phyloP scores from a whole-genome alignment of 768 basidiomycete species.

The Kwoniella newhampshirensis region DNA sequence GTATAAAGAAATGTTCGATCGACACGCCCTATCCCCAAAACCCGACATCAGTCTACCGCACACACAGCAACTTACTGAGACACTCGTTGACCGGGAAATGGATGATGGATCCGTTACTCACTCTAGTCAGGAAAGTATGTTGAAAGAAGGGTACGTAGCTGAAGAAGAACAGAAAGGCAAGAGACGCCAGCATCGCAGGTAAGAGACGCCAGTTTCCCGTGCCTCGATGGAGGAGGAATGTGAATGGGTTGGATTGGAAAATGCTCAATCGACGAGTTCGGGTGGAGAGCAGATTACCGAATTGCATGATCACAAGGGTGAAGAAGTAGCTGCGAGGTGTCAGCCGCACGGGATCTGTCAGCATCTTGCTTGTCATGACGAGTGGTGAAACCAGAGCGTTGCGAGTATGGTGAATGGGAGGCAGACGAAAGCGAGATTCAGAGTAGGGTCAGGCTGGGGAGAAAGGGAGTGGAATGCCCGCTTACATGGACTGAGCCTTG shows the following conservation, averaged over 20 bases:
- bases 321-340: slow-evolving; percentile 53
- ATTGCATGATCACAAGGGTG: slow-evolving; percentile 63
- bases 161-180: slow-evolving; percentile 58
- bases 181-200: slow-evolving; percentile 57
- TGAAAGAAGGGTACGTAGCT: slow-evolving; percentile 57
- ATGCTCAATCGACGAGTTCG: slow-evolving; percentile 62
- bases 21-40: slow-evolving; percentile 33
- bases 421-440: too few species aligned
- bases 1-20: slow-evolving; percentile 60
- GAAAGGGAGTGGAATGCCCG: background rate
- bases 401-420: too few species aligned
- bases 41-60: background rate
- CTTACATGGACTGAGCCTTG: slow-evolving; percentile 60
- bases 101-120: slow-evolving; percentile 49
- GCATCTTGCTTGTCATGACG: too few species aligned
- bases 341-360: too few species aligned
- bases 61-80: too few species aligned
- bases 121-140: slow-evolving; percentile 59
- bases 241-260: slow-evolving; percentile 61
- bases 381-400: too few species aligned
- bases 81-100: too few species aligned
- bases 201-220: slow-evolving; percentile 57
- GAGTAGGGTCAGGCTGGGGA: too few species aligned
- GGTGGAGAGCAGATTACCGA: slow-evolving; percentile 62
- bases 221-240: slow-evolving; percentile 19